Evolutionary conservation across 345 rosid species (phyloP), one percentile per base, ranked within the genome.

Genomic region (Stellera chamaejasme): DNA sequence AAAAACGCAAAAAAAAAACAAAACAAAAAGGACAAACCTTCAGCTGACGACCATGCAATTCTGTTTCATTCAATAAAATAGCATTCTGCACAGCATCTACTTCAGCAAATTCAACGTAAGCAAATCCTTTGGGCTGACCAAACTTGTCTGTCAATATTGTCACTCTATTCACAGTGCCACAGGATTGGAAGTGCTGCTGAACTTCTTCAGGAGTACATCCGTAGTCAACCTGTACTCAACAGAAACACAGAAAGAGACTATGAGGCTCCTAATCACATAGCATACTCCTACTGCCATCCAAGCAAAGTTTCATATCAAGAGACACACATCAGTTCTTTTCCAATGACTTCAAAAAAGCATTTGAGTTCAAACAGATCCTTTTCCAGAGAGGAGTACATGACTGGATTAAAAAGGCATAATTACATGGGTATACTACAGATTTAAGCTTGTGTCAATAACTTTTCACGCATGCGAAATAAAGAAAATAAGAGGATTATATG

Each of bases 81-180:
- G 99, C 90, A 79, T 93, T 89, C 72, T 79, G 96, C 69, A 93
- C 85, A 52, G 99, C 99, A 59, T 93, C 99, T 62, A 71, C 54
- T 73, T 93, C 99, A 57, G 89, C 97, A 70, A 93, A 93, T 61
- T 93, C 99, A 4, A 93, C 99, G 12, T 93, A 93, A 6, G 99
- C 97, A 77, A 93, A 93, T 57, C 99, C 99, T 74, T 93, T 93
- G 32, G 99, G 99, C 55, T 93, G 99, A 62, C 96, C 99, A 57
- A 89, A 93, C 83, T 93, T 93, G 71, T 93, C 99, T 0, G 99
- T 89, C 85, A 93, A 81, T 72, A 93, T 93, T 11, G 99, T 93
- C 66, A 92, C 98, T 54, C 98, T 76, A 66, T 93, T 89, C 47
- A 93, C 97, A 0, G 99, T 93, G 54, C 99, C 99, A 73, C 99